phyloP scores from a whole-genome alignment of 257 asterid species.

The Salvia hispanica region DNA sequence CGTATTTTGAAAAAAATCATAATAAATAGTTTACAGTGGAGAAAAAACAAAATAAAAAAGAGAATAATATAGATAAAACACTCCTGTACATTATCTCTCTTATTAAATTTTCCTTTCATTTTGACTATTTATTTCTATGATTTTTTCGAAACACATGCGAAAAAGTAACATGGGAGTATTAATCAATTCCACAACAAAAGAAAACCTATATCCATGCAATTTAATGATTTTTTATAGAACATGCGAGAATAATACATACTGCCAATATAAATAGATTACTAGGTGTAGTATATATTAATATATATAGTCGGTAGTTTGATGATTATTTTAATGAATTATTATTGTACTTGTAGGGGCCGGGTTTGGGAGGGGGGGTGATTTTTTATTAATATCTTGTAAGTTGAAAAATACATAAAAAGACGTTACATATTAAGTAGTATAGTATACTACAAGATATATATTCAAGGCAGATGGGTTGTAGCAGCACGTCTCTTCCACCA shows the following conservation, averaged over 20 bases:
- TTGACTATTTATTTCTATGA: no score
- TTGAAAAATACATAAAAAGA: slow-evolving; percentile 3
- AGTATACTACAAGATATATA: not conserved
- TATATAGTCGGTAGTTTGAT: not conserved
- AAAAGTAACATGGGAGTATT: not conserved
- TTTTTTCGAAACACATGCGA: no score
- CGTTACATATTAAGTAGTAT: not conserved
- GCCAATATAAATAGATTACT: no score
- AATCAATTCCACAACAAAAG: not conserved
- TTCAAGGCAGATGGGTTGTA: not conserved
- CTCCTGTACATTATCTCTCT: no score
- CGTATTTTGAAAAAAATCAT: no score
- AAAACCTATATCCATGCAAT: not conserved
- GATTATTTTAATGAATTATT: slow-evolving; percentile 16
- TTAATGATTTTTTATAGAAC: not conserved
- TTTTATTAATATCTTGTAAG: not conserved
- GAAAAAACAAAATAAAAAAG: no score
- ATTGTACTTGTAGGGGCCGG: slow-evolving; percentile 17
- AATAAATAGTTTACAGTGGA: no score
- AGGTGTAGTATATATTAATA: not conserved
- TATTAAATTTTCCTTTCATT: no score
- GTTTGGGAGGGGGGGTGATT: not conserved
- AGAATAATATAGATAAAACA: no score
- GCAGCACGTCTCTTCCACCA: slow-evolving; percentile 14
- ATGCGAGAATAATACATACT: not conserved